Evolutionary conservation across 1,284 basidiomycete species (phyloP).

Genomic region (Cutaneotrichosporon cutaneum): DNA sequence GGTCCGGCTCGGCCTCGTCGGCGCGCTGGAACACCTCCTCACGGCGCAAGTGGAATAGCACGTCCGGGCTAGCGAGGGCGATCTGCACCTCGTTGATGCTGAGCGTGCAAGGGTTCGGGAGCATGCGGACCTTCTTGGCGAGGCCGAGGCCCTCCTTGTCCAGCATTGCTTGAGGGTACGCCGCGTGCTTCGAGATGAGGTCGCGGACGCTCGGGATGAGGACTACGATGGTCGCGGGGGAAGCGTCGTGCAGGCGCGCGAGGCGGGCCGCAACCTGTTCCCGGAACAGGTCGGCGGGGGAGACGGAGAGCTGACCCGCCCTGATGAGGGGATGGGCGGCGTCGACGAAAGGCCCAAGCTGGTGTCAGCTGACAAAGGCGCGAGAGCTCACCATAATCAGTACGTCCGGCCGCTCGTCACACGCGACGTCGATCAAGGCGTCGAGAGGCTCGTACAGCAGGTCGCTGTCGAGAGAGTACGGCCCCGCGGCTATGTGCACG

Average conservation of each 20-base stretch:
- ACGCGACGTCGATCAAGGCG: constrained; percentile 61
- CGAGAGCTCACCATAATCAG: constrained; percentile 67
- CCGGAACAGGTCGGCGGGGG: constrained; percentile 70
- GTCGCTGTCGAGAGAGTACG: constrained; percentile 75
- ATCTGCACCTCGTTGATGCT: constrained; percentile 80
- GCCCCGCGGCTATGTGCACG: constrained; percentile 72
- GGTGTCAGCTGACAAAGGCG: constrained; percentile 13
- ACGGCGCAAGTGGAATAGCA: constrained; percentile 80
- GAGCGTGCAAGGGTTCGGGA: constrained; percentile 87
- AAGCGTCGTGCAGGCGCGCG: constrained; percentile 60
- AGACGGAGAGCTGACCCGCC: constrained; percentile 65
- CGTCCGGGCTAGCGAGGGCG: constrained; percentile 75
- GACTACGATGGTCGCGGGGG: constrained; percentile 68
- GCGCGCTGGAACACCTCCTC: constrained; percentile 77
- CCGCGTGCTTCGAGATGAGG: constrained; percentile 72
- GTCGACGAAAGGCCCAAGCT: constrained; percentile 91
- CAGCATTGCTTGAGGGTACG: constrained; percentile 82
- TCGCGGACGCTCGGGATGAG: constrained; percentile 82
- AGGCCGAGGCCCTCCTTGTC: constrained; percentile 54
- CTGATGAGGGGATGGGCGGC: constrained; percentile 69
- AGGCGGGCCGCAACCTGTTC: constrained; percentile 65
- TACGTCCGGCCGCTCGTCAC: constrained; percentile 67
- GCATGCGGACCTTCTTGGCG: constrained; percentile 65
- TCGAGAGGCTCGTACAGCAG: constrained; percentile 71
- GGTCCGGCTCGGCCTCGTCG: constrained; percentile 62